Conservation (phyloP, 1,139 yeast species). For the Taiozyma sp. region DNA sequence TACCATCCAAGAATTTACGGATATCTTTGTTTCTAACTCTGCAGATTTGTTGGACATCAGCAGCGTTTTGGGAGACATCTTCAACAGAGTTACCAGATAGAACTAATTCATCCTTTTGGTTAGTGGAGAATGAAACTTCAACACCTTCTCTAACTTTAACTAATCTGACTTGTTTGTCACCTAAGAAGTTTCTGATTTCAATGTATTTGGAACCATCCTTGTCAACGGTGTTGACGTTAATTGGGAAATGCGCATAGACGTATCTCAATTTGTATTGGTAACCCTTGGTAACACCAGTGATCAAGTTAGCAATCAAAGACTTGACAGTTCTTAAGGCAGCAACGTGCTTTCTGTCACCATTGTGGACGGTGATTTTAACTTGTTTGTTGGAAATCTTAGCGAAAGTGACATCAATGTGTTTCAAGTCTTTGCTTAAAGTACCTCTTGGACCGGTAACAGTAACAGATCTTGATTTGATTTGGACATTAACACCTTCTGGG, state of each 20-base stretch:
- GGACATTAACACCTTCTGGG: constrained; percentile 92
- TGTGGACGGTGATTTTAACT: constrained; percentile 89
- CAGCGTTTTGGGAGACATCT: constrained; percentile 97
- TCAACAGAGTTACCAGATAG: constrained; percentile 96
- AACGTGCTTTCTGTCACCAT: constrained; percentile 99
- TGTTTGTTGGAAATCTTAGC: constrained; percentile 62
- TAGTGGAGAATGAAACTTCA: constrained; percentile 68
- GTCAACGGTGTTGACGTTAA: constrained; percentile 86
- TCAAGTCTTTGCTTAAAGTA: constrained; percentile 81
- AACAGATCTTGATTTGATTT: constrained; percentile 87
- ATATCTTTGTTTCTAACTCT: constrained; percentile 99
- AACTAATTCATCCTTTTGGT: constrained; percentile 91
- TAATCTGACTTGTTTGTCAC: constrained; percentile 94
- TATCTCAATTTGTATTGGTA: constrained; percentile 99
- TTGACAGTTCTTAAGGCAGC: constrained; percentile 99
- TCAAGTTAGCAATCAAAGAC: constrained; percentile 88
- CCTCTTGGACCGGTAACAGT: constrained; percentile 99
- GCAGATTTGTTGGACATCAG: constrained; percentile 97
- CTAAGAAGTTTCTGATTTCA: constrained; percentile 99
- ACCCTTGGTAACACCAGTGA: constrained; percentile 99
- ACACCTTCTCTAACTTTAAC: constrained; percentile 89
- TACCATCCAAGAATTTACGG: constrained; percentile 99
- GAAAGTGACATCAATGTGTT: constrained; percentile 95
- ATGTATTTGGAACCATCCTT: constrained; percentile 69
- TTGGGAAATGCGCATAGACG: constrained; percentile 99